Evolutionary conservation across 2,329 filamentous ascomycete genomes (phyloP).

Genomic region (Alternaria panax): DNA sequence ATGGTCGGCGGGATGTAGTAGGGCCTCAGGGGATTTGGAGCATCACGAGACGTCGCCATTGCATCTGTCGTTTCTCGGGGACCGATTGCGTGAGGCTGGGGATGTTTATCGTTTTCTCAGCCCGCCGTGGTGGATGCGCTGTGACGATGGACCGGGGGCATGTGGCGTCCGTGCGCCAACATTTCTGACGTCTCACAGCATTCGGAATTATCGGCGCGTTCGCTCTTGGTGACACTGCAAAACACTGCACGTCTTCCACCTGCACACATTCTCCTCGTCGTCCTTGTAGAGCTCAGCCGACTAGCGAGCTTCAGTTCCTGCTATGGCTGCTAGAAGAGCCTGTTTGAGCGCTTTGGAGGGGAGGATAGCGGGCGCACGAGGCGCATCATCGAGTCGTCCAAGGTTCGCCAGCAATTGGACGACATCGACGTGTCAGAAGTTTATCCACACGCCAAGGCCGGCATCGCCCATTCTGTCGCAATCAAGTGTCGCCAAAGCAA

Average conservation of each 20-base stretch:
- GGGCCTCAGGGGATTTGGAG: conserved; percentile 70
- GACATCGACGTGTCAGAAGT: background rate
- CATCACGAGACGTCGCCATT: conserved; percentile 56
- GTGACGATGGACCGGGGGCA: conserved; percentile 10
- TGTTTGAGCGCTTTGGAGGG: conserved; percentile 14
- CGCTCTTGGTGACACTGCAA: conserved; percentile 9
- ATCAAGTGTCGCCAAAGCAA: conserved; percentile 2
- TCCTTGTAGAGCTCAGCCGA: background rate
- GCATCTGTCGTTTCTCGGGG: conserved; percentile 8
- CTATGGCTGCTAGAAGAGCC: conserved; percentile 25
- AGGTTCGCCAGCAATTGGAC: conserved; percentile 32
- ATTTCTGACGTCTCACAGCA: conserved; percentile 28
- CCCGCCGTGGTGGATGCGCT: conserved; percentile 16
- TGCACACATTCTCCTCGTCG: conserved; percentile 7
- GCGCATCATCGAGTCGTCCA: conserved; percentile 15
- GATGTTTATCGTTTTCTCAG: conserved; percentile 15
- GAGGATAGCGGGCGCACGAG: conserved; percentile 14
- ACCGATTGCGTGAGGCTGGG: conserved; percentile 6
- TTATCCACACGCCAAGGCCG: background rate
- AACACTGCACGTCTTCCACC: background rate
- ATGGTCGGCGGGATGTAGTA: conserved; percentile 77
- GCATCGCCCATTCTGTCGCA: background rate
- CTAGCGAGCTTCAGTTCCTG: background rate
- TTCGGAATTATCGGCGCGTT: conserved; percentile 20
- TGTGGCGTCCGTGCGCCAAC: conserved; percentile 13